Evolutionary conservation across 2,329 filamentous ascomycete genomes (phyloP), one percentile per base, ranked within the genome.

Genomic region (Pseudogymnoascus sp.): DNA sequence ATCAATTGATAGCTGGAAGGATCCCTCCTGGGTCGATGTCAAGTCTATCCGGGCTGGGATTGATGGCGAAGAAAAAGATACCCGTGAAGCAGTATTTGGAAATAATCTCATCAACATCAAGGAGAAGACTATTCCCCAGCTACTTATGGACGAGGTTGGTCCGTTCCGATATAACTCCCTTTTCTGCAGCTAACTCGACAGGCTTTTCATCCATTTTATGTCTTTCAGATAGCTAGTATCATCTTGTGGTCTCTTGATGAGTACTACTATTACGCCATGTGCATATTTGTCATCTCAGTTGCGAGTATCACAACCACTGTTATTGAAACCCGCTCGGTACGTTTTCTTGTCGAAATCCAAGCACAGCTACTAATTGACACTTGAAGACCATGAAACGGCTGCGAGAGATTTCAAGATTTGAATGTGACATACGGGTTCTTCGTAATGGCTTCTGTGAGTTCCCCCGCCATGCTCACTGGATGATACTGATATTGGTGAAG

Each of bases 221-320:
- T 99, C 63, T 99, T 99, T 73, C 95, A 99, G 76, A 88, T 97
- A 70, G 93, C 93, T 59, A 97, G 95, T 79, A 80, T 99, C 68
- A 77, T 96, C 42, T 84, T 99, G 3, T 99, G 95, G 95, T 97
- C 93, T 8, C 73, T 97, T 68, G 95, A 99, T 72, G 83, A 96
- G 70, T 99, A 99, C 75, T 99, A 97, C 74, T 99, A 97, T 77
- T 99, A 99, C 75, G 95, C 95, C 3, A 83, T 87, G 14, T 96
- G 93, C 73, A 99, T 99, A 69, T 96, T 99, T 70, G 73, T 93
- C 65, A 97, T 99, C 75, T 99, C 96, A 0, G 83, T 95, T 49
- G 89, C 92, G 69, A 97, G 93, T 75, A 97, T 99, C 70, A 84
- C 86, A 3, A 89, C 92, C 1, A 97, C 95, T 0, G 82, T 99